Evolutionary conservation across 2,329 filamentous ascomycete genomes (phyloP), one percentile per base, ranked within the genome.

Genomic region (Scedosporium minutisporum): DNA sequence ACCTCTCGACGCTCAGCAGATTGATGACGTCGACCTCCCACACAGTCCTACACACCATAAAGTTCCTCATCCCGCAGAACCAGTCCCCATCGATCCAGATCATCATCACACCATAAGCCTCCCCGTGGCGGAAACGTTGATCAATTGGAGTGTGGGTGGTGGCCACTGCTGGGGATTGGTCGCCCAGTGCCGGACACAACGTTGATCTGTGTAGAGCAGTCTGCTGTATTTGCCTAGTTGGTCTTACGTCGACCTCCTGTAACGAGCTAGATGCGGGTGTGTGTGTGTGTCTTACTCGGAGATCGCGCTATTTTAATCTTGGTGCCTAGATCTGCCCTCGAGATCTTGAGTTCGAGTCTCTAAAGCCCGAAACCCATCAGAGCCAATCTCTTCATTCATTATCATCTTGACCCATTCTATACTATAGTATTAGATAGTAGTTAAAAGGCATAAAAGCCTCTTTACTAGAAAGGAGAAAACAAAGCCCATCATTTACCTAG

Each of bases 1-100:
- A 55, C 18, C 51, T 55, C 23, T 55, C 23, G 21, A 10, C 5
- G 10, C 44, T 23, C 44, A 18, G 27, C 58, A 18, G 23, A 44
- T 23, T 41, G 38, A 60, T 60, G 58, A 60, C 58, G 58, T 60
- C 58, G 58, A 23, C 58, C 58, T 44, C 58, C 38, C 21, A 46
- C 38, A 21, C 58, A 6, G 21, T 41, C 33, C 21, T 18, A 10
- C 57, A 42, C 38, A 44, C 18, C 58, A 23, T 6, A 44, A 38
- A 18, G 18, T 23, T 55, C 21, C 51, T 60, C 41, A 9, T 60
- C 33, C 38, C 41, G 27, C 58, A 44, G 14, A 48, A 55, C 7
- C 21, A 23, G 3, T 3, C 12, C 23, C 41, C 14, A 23, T 21
- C 9, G 38, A 29, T 46, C 38, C n/a, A 44, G 33, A 60, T 48